phyloP scores from a whole-genome alignment of 2,329 filamentous ascomycete species.

The Coniochaeta sp. region DNA sequence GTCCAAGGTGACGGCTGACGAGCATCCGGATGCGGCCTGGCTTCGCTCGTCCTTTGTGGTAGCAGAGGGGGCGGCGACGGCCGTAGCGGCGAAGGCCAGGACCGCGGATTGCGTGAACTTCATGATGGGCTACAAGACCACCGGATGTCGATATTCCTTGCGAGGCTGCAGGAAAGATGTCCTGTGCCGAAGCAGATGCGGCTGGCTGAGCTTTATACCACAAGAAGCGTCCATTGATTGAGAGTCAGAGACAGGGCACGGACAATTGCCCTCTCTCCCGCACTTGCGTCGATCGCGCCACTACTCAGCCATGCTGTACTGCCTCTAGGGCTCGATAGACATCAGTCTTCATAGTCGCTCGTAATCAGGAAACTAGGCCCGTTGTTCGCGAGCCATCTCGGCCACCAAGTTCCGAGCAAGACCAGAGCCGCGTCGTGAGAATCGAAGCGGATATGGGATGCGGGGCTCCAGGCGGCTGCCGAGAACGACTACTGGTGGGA shows the following conservation, averaged over 20 bases:
- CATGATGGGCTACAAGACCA: slow-evolving; percentile 18
- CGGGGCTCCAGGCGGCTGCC: slow-evolving; percentile 11
- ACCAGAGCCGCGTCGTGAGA: slow-evolving; percentile 12
- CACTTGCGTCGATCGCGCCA: background rate
- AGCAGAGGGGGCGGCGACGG: slow-evolving; percentile 22
- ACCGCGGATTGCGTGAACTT: slow-evolving; percentile 26
- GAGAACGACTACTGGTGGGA: slow-evolving; percentile 10
- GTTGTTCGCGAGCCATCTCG: slow-evolving; percentile 16
- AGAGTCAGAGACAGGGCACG: background rate
- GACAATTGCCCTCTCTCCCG: background rate
- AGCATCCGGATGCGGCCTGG: slow-evolving; percentile 21
- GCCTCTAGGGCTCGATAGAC: slow-evolving; percentile 1
- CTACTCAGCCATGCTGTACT: background rate
- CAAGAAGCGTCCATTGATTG: background rate
- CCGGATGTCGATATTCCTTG: slow-evolving; percentile 7
- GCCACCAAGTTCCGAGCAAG: slow-evolving; percentile 19
- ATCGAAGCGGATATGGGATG: slow-evolving; percentile 12
- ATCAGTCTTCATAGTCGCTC: slow-evolving; percentile 6
- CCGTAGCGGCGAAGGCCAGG: slow-evolving; percentile 25
- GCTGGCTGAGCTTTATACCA: slow-evolving; percentile 17
- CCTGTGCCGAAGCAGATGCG: slow-evolving; percentile 3
- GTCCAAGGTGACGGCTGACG: slow-evolving; percentile 27
- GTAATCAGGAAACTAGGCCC: slow-evolving; percentile 27
- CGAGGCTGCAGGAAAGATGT: slow-evolving; percentile 5
- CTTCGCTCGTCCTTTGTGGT: slow-evolving; percentile 19